A percentile compares a stretch with the other conserved stretches of the same genome.
phyloP scores from a whole-genome alignment of 176 grass and related monocot genomes.

The Tillandsia fasciculata region DNA sequence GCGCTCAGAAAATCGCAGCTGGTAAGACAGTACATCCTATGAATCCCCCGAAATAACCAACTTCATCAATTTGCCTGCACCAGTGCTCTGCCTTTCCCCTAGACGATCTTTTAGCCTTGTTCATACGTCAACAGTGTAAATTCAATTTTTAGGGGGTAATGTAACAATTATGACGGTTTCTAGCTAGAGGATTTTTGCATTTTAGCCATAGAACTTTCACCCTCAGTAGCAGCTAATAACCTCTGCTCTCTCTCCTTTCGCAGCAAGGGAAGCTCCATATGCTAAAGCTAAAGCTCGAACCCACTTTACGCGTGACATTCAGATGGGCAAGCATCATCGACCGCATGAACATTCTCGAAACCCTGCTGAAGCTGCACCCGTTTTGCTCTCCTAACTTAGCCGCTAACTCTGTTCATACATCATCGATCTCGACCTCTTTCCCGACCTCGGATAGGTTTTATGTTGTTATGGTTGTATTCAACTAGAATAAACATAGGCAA shows the following conservation, averaged over 20 bases:
- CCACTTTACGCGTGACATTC: conserved; percentile 66
- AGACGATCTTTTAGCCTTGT: too few relatives aligned
- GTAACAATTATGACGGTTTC: too few relatives aligned
- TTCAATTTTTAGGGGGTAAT: too few relatives aligned
- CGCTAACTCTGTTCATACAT: background rate
- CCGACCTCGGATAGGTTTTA: background rate
- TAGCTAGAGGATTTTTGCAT: too few relatives aligned
- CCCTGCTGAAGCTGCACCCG: conserved; percentile 27
- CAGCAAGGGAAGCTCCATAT: conserved; percentile 98
- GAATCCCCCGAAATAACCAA: background rate
- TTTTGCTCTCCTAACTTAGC: conserved; percentile 27
- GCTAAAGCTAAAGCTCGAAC: conserved; percentile 91
- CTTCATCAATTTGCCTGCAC: too few relatives aligned
- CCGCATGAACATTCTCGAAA: conserved; percentile 42
- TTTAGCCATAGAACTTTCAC: too few relatives aligned
- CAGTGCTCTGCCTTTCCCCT: too few relatives aligned
- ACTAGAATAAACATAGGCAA: background rate
- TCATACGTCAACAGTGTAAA: too few relatives aligned
- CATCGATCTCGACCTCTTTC: background rate
- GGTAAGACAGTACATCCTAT: conserved; percentile 28
- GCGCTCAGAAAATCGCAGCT: conserved; percentile 59
- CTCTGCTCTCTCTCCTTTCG: background rate
- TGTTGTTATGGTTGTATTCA: too few relatives aligned
- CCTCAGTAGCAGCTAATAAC: background rate
- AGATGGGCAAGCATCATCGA: conserved; percentile 68